Evolutionary conservation across 192 early-diverging fungal genomes (phyloP).

Genomic region (Funneliformis geosporum): DNA sequence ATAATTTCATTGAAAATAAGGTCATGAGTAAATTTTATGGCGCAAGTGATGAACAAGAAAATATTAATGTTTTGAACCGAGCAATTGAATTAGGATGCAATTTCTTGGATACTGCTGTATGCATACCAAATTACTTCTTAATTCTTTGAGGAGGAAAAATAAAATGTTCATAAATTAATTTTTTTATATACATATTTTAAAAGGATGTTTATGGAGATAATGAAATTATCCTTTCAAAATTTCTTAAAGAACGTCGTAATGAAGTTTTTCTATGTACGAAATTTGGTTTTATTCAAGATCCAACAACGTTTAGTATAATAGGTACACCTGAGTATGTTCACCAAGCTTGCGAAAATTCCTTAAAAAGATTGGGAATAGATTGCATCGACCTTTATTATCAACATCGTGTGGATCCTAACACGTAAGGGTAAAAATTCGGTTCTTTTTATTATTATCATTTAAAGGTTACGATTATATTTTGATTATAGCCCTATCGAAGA

Average conservation of each 20-base stretch:
- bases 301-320: conserved; percentile 22
- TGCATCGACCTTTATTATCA: conserved; percentile 45
- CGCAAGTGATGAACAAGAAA: conserved; percentile 36
- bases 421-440: conserved; percentile 23
- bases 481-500: conserved; percentile 39
- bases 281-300: conserved; percentile 49
- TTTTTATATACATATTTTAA: background rate
- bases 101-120: conserved; percentile 56
- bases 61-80: conserved; percentile 45
- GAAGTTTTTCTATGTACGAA: conserved; percentile 66
- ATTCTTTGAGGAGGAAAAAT: too few species aligned
- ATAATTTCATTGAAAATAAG: background rate
- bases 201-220: conserved; percentile 58
- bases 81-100: conserved; percentile 56
- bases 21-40: conserved; percentile 47
- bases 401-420: conserved; percentile 41
- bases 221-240: conserved; percentile 53
- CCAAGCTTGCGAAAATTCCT: conserved; percentile 27
- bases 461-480: background rate
- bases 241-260: conserved; percentile 50
- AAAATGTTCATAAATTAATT: too few species aligned
- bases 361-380: conserved; percentile 39
- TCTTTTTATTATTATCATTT: background rate
- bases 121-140: too few species aligned
- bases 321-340: conserved; percentile 54